Conservation (phyloP, 2,329 filamentous ascomycete genomes). For the Alternaria gaisen region DNA sequence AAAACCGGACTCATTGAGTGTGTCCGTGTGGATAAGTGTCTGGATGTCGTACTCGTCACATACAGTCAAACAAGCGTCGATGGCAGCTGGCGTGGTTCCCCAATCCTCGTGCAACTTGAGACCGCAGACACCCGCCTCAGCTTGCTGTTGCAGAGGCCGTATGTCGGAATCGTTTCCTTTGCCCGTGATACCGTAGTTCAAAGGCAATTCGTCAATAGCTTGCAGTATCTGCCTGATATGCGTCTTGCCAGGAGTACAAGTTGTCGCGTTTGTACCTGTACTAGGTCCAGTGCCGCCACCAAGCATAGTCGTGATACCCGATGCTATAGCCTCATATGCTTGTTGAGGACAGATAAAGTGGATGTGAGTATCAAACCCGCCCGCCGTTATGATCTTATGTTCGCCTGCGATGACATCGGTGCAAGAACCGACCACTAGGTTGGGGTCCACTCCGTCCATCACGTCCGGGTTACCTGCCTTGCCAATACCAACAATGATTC, state of each 20-base stretch:
- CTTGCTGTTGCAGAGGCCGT: constrained; percentile 77
- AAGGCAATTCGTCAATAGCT: constrained; percentile 78
- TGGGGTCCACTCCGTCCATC: constrained; percentile 83
- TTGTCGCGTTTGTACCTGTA: constrained; percentile 89
- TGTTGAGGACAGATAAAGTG: constrained; percentile 97
- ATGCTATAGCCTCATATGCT: constrained; percentile 80
- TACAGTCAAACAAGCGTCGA: constrained; percentile 80
- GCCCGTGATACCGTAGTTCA: constrained; percentile 90
- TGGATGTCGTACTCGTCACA: constrained; percentile 94
- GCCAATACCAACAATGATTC: constrained; percentile 85
- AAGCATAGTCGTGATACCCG: constrained; percentile 88
- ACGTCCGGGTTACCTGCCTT: constrained; percentile 98
- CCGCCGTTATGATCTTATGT: constrained; percentile 88
- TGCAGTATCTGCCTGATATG: constrained; percentile 91
- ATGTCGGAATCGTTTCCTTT: constrained; percentile 89
- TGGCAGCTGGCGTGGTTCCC: constrained; percentile 89
- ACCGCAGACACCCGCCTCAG: constrained; percentile 83
- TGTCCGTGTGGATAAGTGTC: constrained; percentile 94
- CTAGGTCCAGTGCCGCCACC: constrained; percentile 94
- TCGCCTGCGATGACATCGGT: constrained; percentile 94
- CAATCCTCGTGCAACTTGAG: constrained; percentile 97
- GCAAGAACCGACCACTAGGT: constrained; percentile 83
- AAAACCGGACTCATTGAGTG: constrained; percentile 96
- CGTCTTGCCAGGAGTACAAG: constrained; percentile 85
- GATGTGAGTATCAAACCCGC: constrained; percentile 88